A percentile compares a stretch with the other conserved stretches of the same genome.
These are phyloP conservation scores for Phytophthora vignae DNA, from an alignment of 352 stramenopile species.

Conservation along the genomic window DNA sequence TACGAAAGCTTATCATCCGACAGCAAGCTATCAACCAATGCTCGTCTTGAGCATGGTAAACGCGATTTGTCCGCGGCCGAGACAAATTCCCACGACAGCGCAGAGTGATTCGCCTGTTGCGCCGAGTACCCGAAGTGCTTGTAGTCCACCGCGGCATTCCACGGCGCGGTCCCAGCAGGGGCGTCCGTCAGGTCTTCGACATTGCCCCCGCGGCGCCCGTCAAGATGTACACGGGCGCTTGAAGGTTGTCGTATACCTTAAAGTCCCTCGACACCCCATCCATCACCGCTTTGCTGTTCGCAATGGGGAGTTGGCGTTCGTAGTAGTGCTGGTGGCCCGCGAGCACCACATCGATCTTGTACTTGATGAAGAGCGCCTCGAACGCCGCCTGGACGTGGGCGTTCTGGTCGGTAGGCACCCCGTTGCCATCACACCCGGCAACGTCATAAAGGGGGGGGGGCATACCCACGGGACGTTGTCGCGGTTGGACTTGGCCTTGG, in stretches of 20 bases:
- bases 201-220: conserved; percentile 44
- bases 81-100: conserved; percentile 41
- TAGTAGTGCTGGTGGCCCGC: conserved; percentile 56
- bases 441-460: conserved; percentile 48
- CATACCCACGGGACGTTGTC: conserved; percentile 56
- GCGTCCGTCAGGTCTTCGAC: conserved; percentile 32
- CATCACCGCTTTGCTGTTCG: conserved; percentile 32
- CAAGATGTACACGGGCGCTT: conserved; percentile 59
- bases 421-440: background rate
- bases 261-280: conserved; percentile 48
- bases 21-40: background rate
- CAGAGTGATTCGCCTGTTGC: conserved; percentile 36
- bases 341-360: conserved; percentile 56
- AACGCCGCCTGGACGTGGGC: conserved; percentile 47
- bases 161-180: conserved; percentile 25
- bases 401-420: conserved; percentile 10
- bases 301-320: conserved; percentile 49
- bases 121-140: conserved; percentile 42
- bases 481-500: conserved; percentile 45
- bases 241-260: conserved; percentile 45
- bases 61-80: conserved; percentile 24
- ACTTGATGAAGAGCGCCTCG: conserved; percentile 59
- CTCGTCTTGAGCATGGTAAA: conserved; percentile 45
- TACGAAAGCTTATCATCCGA: no score
- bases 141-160: conserved; percentile 37